Evolutionary conservation across 306 rosid genomes (phyloP).

Genomic region (Cucumis melo): DNA sequence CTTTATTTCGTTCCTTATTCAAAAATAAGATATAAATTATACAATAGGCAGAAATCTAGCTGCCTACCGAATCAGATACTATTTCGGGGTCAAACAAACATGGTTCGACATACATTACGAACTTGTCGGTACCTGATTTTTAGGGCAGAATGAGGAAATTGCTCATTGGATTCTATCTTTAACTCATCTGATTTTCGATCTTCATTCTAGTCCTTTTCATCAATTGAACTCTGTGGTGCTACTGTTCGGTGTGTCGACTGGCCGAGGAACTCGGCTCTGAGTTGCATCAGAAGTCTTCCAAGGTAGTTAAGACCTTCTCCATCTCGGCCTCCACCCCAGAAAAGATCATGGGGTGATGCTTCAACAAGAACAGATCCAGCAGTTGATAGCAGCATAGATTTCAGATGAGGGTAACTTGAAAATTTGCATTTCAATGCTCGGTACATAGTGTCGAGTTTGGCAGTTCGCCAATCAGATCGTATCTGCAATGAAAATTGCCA

Average conservation of each 20-base stretch:
- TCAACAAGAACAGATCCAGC: slow-evolving; percentile 80
- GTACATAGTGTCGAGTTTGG: slow-evolving; percentile 77
- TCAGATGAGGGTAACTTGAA: slow-evolving; percentile 66
- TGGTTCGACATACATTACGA: not conserved
- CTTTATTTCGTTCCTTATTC: not conserved
- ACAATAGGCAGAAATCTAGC: not conserved
- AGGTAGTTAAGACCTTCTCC: slow-evolving; percentile 91
- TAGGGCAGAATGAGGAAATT: not conserved
- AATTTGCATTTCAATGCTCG: slow-evolving; percentile 74
- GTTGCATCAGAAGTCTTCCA: slow-evolving; percentile 72
- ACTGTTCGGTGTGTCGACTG: slow-evolving; percentile 25
- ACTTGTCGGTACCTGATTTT: not conserved
- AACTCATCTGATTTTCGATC: not conserved
- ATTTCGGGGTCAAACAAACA: not conserved
- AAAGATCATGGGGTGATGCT: slow-evolving; percentile 82
- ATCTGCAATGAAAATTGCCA: slow-evolving; percentile 25
- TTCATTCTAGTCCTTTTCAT: not conserved
- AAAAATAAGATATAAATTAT: not conserved
- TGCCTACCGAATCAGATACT: not conserved
- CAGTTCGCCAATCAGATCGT: slow-evolving; percentile 70
- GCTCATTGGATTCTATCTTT: not conserved
- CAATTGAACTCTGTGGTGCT: not conserved
- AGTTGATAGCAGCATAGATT: slow-evolving; percentile 66
- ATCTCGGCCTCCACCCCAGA: slow-evolving; percentile 93
- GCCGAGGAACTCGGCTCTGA: slow-evolving; percentile 77